phyloP scores from a whole-genome alignment of 345 rosid species.

The Populus pruinosa region DNA sequence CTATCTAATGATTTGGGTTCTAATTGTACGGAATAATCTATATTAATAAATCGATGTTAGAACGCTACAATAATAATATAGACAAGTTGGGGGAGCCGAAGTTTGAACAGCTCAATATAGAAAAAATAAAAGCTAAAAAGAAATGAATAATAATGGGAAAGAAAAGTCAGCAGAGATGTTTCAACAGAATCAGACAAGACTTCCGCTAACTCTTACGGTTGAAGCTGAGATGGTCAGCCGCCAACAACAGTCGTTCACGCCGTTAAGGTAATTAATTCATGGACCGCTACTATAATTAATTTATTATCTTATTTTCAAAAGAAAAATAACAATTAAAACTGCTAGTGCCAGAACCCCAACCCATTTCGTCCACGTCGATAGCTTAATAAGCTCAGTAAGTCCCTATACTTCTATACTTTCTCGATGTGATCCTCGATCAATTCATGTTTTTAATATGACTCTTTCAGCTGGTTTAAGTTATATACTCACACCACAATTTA shows the following conservation, averaged over 20 bases:
- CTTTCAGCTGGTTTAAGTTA: too few species aligned
- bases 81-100: neutral
- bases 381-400: too few species aligned
- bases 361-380: constrained; percentile 1
- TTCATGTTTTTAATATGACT: too few species aligned
- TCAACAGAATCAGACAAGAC: constrained; percentile 18
- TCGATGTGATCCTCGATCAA: too few species aligned
- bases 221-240: constrained; percentile 34
- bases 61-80: too few species aligned
- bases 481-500: too few species aligned
- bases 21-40: too few species aligned
- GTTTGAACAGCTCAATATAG: neutral
- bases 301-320: too few species aligned
- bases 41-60: too few species aligned
- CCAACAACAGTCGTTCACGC: constrained; percentile 50
- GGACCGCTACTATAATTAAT: neutral
- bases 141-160: neutral
- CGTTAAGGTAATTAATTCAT: constrained; percentile 25
- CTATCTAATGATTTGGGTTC: too few species aligned
- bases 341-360: neutral
- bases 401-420: too few species aligned
- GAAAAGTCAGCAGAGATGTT: constrained; percentile 6
- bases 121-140: neutral
- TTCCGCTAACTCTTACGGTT: constrained; percentile 7
- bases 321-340: neutral